A percentile compares a stretch with the other conserved stretches of the same genome.
These are phyloP conservation scores for Glonium stellatum DNA, from an alignment of 495 filamentous ascomycete genomes.

Conservation along the genomic window DNA sequence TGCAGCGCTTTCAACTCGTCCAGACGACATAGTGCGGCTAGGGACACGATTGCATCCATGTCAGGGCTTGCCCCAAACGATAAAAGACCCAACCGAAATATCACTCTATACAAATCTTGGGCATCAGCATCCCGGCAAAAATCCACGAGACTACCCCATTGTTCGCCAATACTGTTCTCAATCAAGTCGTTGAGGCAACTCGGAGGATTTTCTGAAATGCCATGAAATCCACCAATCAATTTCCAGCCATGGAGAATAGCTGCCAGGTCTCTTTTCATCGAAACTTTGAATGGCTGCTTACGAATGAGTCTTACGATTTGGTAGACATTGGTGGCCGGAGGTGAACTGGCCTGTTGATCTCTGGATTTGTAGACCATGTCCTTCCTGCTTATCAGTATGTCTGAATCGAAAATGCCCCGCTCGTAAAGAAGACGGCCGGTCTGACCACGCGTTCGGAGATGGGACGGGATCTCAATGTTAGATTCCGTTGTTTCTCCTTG, in stretches of 20 bases:
- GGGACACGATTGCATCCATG: constrained; percentile 34
- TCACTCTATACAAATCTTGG: constrained; percentile 35
- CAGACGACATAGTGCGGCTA: constrained; percentile 37
- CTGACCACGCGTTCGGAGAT: constrained; percentile 10
- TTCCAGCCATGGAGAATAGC: constrained; percentile 9
- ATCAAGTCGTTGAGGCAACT: constrained; percentile 33
- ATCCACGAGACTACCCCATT: constrained; percentile 43
- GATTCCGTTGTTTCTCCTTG: not conserved
- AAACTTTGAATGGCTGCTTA: constrained; percentile 7
- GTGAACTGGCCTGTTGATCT: constrained; percentile 2
- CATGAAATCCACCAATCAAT: constrained; percentile 34
- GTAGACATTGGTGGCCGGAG: constrained; percentile 10
- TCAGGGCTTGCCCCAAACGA: constrained; percentile 35
- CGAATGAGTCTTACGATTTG: constrained; percentile 5
- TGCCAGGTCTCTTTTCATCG: constrained; percentile 2
- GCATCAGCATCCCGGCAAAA: constrained; percentile 27
- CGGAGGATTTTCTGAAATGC: constrained; percentile 20
- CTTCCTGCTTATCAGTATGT: not conserved
- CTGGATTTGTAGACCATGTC: constrained; percentile 5
- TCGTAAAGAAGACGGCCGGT: constrained; percentile 9
- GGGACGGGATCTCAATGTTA: not conserved
- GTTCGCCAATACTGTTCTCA: constrained; percentile 26
- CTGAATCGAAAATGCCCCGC: constrained; percentile 1
- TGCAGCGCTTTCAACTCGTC: constrained; percentile 33
- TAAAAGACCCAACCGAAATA: constrained; percentile 41